A percentile compares a stretch with the other conserved stretches of the same genome.
These are phyloP conservation scores for Gypsophila paniculata DNA, from an alignment of 179 eudicot species.

Conservation along the genomic window DNA sequence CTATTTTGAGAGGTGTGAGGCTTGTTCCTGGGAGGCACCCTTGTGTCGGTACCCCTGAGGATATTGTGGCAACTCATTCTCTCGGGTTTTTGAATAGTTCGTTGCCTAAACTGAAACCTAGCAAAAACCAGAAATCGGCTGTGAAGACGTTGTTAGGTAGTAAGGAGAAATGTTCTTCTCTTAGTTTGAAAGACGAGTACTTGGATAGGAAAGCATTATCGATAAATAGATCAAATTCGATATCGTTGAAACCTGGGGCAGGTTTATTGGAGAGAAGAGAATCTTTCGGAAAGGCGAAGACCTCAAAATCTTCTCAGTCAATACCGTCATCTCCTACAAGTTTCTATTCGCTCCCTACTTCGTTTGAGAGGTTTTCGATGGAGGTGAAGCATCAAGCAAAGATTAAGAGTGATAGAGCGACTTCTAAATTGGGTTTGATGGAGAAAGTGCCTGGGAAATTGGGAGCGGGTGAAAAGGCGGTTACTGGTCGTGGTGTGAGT, in stretches of 20 bases:
- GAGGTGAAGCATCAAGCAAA: slow-evolving; percentile 62
- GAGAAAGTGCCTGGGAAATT: slow-evolving; percentile 49
- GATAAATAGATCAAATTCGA: slow-evolving; percentile 58
- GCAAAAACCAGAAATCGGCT: slow-evolving; percentile 38
- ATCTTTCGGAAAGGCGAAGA: slow-evolving; percentile 39
- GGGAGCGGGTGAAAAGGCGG: slow-evolving; percentile 45
- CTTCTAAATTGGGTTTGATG: slow-evolving; percentile 37
- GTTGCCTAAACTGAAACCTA: slow-evolving; percentile 26
- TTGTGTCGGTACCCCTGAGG: slow-evolving; percentile 69
- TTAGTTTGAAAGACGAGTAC: slow-evolving; percentile 43
- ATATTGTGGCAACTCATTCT: slow-evolving; percentile 43
- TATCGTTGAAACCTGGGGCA: slow-evolving; percentile 35
- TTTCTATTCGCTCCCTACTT: slow-evolving; percentile 69
- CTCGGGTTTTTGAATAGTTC: slow-evolving; percentile 34
- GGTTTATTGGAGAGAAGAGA: slow-evolving; percentile 52
- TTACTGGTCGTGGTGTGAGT: slow-evolving; percentile 39
- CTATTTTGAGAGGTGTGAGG: slow-evolving; percentile 60
- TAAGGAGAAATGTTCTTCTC: slow-evolving; percentile 41
- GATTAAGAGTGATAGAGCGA: slow-evolving; percentile 52
- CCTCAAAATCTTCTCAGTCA: slow-evolving; percentile 44
- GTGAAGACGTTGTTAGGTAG: slow-evolving; percentile 35
- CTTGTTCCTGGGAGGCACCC: slow-evolving; percentile 62
- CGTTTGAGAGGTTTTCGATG: slow-evolving; percentile 76
- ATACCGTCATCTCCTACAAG: slow-evolving; percentile 78
- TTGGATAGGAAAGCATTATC: slow-evolving; percentile 38